phyloP scores from a whole-genome alignment of 225 moss, liverwort and hornwort genomes.

The Thuidium tamariscinum region DNA sequence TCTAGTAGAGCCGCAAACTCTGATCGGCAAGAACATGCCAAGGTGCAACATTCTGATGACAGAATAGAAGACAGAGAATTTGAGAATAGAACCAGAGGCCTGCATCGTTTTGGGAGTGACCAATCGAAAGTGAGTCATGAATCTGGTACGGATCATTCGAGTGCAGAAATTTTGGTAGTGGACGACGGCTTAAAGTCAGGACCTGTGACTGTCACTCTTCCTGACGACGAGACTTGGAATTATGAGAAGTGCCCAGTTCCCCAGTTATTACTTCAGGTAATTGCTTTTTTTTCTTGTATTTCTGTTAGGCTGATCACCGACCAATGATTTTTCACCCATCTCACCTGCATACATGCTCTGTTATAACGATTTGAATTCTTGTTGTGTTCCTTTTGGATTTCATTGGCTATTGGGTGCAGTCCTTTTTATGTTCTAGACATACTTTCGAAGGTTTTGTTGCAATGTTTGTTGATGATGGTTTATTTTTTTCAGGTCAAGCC shows the following conservation, averaged over 20 bases:
- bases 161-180: neutral
- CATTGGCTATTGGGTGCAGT: neutral
- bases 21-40: neutral
- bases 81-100: neutral
- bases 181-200: slow-evolving; percentile 4
- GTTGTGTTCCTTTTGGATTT: neutral
- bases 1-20: neutral
- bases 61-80: neutral
- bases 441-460: neutral
- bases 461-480: neutral
- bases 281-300: neutral
- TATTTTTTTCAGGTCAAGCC: slow-evolving; percentile 21
- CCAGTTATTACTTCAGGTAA: slow-evolving; percentile 25
- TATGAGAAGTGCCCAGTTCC: slow-evolving; percentile 13
- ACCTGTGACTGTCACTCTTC: neutral
- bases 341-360: neutral
- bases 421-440: neutral
- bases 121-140: neutral
- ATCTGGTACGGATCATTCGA: neutral
- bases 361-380: neutral
- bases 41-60: neutral
- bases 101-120: neutral
- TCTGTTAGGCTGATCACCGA: neutral
- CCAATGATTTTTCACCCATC: neutral
- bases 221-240: slow-evolving; percentile 11